Conservation (phyloP, 768 basidiomycete genomes). For the Rhodocollybia butyracea region DNA sequence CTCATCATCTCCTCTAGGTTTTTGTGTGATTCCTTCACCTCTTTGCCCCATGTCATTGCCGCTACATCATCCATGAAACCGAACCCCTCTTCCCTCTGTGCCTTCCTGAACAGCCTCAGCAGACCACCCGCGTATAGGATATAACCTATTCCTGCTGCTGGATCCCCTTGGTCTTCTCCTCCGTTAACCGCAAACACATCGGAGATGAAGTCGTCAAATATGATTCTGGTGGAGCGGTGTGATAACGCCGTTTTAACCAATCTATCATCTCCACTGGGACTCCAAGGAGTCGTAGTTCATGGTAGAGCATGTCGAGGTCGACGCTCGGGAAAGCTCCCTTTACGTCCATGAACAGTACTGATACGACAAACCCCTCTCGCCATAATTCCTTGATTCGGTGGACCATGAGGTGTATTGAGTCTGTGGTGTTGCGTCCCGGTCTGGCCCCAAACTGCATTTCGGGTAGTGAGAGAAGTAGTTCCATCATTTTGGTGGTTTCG, state of each 20-base stretch:
- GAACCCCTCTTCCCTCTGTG: neutral
- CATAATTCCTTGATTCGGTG: conserved; percentile 19
- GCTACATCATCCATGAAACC: conserved; percentile 19
- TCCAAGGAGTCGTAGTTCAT: conserved; percentile 18
- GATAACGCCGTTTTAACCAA: conserved; percentile 14
- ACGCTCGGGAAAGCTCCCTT: conserved; percentile 25
- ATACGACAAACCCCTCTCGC: conserved; percentile 18
- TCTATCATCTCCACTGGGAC: conserved; percentile 18
- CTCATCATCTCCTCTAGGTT: conserved; percentile 14
- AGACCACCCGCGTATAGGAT: conserved; percentile 20
- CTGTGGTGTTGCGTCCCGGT: conserved; percentile 25
- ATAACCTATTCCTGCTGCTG: conserved; percentile 22
- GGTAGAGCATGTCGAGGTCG: conserved; percentile 12
- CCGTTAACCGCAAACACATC: conserved; percentile 10
- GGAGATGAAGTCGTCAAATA: conserved; percentile 26
- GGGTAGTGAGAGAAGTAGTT: conserved; percentile 18
- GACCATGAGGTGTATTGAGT: conserved; percentile 24
- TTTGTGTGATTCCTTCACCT: conserved; percentile 4
- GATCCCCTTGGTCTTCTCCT: conserved; percentile 25
- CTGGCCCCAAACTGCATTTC: conserved; percentile 26
- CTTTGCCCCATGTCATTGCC: conserved; percentile 6
- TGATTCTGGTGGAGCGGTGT: conserved; percentile 15
- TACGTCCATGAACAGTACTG: conserved; percentile 26
- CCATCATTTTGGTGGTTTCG: conserved; percentile 7
- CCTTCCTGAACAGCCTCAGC: conserved; percentile 11